These are phyloP conservation scores for Aphanomyces stellatus DNA, from an alignment of 352 stramenopile genomes.

Conservation along the genomic window DNA sequence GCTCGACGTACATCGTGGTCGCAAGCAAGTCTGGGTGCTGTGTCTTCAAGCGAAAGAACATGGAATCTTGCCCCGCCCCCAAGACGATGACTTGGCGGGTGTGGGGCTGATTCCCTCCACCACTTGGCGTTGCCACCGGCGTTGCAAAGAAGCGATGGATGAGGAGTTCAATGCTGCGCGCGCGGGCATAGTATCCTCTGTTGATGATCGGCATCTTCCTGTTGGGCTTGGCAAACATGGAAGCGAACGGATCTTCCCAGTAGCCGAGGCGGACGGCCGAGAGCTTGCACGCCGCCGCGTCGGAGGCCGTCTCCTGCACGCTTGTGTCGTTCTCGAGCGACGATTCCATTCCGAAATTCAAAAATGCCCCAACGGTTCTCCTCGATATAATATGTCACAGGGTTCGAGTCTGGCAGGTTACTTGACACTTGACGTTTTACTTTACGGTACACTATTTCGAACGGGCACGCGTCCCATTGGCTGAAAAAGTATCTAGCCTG, in stretches of 20 bases:
- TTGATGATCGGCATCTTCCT: slow-evolving; percentile 86
- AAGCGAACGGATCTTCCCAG: slow-evolving; percentile 65
- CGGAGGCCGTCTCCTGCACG: slow-evolving; percentile 71
- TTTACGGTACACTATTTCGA: neutral
- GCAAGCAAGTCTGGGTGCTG: slow-evolving; percentile 29
- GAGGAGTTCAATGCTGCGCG: slow-evolving; percentile 58
- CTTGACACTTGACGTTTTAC: neutral
- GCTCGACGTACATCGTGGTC: slow-evolving; percentile 50
- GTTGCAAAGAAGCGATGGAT: slow-evolving; percentile 53
- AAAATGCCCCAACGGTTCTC: too few relatives aligned
- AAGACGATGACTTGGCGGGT: slow-evolving; percentile 70
- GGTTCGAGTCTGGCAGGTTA: neutral
- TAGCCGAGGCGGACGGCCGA: slow-evolving; percentile 72
- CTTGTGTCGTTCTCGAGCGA: slow-evolving; percentile 40
- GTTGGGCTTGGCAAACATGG: slow-evolving; percentile 80
- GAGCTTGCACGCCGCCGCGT: slow-evolving; percentile 80
- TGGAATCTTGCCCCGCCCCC: slow-evolving; percentile 71
- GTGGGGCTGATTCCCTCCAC: neutral
- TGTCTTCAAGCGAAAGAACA: slow-evolving; percentile 73
- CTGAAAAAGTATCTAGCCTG: neutral
- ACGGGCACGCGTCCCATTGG: neutral
- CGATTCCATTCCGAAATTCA: too few relatives aligned
- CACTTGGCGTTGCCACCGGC: neutral
- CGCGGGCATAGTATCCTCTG: slow-evolving; percentile 80
- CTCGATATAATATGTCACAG: too few relatives aligned